Evolutionary conservation across 768 basidiomycete species (phyloP), one percentile per base, ranked within the genome.

Genomic region (Boletus tylopilopsis): DNA sequence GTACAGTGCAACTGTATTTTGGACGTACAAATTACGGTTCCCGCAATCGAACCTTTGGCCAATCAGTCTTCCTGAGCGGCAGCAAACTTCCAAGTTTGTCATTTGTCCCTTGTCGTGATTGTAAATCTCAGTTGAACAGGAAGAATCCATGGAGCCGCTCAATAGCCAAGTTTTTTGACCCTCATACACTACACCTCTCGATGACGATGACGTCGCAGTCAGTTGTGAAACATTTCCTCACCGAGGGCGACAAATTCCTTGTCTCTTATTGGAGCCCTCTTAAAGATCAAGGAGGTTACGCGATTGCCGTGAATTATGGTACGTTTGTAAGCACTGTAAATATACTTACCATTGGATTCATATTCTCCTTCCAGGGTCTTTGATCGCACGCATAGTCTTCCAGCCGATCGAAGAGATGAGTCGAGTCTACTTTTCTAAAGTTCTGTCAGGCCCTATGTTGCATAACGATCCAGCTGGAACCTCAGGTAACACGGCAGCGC

Each of bases 291-390:
- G 95, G 92, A 5, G 94, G 93, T 2, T 98, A 96, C 66, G 95
- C 94, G 0, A 76, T 98, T 12, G 95, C 96, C 12, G 86, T 88
- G 33, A 98, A 97, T 67, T 99, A 98, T 64, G 96, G 95, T 90
- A 45, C 42, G 79, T 64, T 12, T 18, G 34, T 6, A 25, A 37
- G 18, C 10, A 21, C 27, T 51, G 30, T 12, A 2, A 41, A 25
- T 36, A 12, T 25, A n/a, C n/a, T n/a, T n/a, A 13, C 36, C 34
- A 30, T 45, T 33, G 3, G 12, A 34, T 39, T 58, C 24, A 1
- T 18, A 53, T 32, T 19, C 21, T 44, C 48, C 6, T 49, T 48
- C 38, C 58, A 95, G 94, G 95, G 42, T 96, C 95, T 4, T 77
- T 98, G 13, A 72, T 96, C 22, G 95, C 94, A 6, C 84, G 96